Evolutionary conservation across 768 basidiomycete genomes (phyloP), one percentile per base, ranked within the genome.

Genomic region (Boletales sp.): DNA sequence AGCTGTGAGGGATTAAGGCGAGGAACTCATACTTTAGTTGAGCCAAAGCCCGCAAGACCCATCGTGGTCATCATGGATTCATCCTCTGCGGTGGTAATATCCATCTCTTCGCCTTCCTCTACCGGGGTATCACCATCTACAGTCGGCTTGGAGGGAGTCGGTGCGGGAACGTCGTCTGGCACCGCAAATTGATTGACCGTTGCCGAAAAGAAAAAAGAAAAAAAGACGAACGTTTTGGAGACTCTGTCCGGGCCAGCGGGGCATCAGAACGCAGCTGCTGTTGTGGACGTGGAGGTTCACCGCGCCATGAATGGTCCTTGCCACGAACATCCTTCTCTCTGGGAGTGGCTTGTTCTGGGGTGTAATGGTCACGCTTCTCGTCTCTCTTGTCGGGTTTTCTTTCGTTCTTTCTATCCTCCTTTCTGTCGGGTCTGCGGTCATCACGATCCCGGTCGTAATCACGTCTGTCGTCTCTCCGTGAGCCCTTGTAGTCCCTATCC

Each of bases 51-150:
- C 41, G 70, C 62, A 59, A 98, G 71, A 37, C 95, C 94, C 90
- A 98, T 95, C 76, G 82, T 78, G 34, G 86, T 81, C 80, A 87
- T 89, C 84, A 96, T 91, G 47, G 81, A 84, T 41, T 80, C 79
- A 19, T 89, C 87, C 36, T 87, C 88, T 13, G 81, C 84, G 50
- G 75, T 74, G n/a, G 77, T 79, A 28, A 71, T 74, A 15, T 76
- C 75, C 73, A 76, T 74, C 10, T 67, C 78, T 58, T 78, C 75
- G 36, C 68, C 72, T 19, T 72, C 79, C 51, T 84, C 83, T 13
- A 69, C 71, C 39, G 70, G 65, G 44, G 71, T 65, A 51, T 78
- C 74, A 49, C 72, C 65, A 53, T 79, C 75, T 48, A 70, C 65
- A 51, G 71, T 72, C 25, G 67, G 69, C 47, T 64, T 61, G n/a